A percentile compares a stretch with the other conserved stretches of the same genome.
These are phyloP conservation scores for Yamadazyma olivae DNA, from an alignment of 805 yeast genomes.

Conservation along the genomic window DNA sequence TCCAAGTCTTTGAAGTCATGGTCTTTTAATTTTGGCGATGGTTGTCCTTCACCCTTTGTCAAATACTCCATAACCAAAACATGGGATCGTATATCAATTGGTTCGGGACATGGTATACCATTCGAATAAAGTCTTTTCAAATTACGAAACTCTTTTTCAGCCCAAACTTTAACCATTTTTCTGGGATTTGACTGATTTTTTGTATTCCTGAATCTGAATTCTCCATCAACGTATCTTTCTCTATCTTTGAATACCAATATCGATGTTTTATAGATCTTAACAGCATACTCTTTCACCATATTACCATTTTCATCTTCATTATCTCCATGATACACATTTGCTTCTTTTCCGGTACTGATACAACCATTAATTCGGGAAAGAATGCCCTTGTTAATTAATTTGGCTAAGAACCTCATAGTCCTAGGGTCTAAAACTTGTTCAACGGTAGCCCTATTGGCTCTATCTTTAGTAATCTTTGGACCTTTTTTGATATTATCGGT, in stretches of 20 bases:
- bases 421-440: conserved; percentile 96
- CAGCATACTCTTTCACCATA: conserved; percentile 64
- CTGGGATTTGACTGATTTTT: conserved; percentile 89
- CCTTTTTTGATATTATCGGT: conserved; percentile 57
- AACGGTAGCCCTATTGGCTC: conserved; percentile 92
- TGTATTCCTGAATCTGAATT: conserved; percentile 83
- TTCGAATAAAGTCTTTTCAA: conserved; percentile 73
- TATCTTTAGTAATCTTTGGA: conserved; percentile 67
- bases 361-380: conserved; percentile 90
- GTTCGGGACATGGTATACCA: conserved; percentile 93
- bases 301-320: conserved; percentile 64
- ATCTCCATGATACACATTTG: conserved; percentile 79
- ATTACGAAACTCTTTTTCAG: conserved; percentile 95
- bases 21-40: conserved; percentile 87
- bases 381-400: conserved; percentile 78
- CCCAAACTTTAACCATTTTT: conserved; percentile 98
- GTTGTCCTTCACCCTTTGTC: conserved; percentile 75
- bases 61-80: conserved; percentile 94
- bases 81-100: conserved; percentile 82
- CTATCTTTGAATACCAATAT: conserved; percentile 96
- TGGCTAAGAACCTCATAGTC: conserved; percentile 78
- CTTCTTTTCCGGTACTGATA: conserved; percentile 95
- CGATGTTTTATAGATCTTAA: conserved; percentile 93
- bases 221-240: conserved; percentile 95
- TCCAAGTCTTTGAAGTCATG: conserved; percentile 68